phyloP scores from a whole-genome alignment of 148 eudicot species.

The Arctostaphylos glauca region DNA sequence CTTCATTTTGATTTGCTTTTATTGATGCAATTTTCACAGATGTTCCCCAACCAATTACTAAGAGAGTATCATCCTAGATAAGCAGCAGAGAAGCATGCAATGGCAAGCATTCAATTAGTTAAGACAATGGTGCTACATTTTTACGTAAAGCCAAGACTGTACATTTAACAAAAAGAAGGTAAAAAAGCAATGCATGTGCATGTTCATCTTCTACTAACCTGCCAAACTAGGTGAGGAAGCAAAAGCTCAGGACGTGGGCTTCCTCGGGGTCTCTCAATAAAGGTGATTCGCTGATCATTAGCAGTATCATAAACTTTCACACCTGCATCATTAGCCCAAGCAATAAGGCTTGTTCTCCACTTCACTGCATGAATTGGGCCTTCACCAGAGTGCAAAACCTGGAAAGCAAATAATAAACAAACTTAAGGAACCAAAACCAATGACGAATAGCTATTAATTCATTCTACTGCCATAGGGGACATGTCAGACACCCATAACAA shows the following conservation, averaged over 20 bases:
- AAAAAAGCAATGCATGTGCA: not conserved
- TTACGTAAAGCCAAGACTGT: not conserved
- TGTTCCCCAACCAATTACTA: conserved; percentile 99
- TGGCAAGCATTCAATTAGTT: conserved; percentile 18
- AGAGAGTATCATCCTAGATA: conserved; percentile 76
- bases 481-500: conserved; percentile 17
- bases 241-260: conserved; percentile 93
- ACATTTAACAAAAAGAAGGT: not conserved
- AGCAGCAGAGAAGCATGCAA: conserved; percentile 26
- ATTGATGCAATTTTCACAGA: conserved; percentile 85
- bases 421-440: conserved; percentile 13
- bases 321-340: conserved; percentile 98
- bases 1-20: conserved; percentile 44
- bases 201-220: conserved; percentile 44
- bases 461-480: conserved; percentile 14
- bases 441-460: not conserved
- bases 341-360: conserved; percentile 85
- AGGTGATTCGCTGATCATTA: conserved; percentile 76
- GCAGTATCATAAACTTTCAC: conserved; percentile 93
- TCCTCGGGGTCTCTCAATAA: conserved; percentile 92
- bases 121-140: not conserved
- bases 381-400: conserved; percentile 97
- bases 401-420: conserved; percentile 15
- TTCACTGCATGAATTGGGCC: conserved; percentile 95
- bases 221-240: conserved; percentile 97